phyloP scores from a whole-genome alignment of 257 asterid species.

The Salvia splendens region DNA sequence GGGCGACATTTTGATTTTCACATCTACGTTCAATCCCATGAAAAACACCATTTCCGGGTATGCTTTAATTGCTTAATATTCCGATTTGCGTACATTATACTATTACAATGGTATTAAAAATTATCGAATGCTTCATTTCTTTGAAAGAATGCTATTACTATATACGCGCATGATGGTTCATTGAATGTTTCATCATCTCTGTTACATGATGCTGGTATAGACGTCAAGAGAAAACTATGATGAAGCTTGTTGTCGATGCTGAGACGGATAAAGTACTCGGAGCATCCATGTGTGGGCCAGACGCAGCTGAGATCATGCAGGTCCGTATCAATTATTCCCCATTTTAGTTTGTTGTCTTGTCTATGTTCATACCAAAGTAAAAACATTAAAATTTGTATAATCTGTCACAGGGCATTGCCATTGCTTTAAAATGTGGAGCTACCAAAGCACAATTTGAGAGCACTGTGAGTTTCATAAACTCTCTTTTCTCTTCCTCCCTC shows the following conservation, averaged over 20 bases:
- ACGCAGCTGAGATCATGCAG: constrained; percentile 98
- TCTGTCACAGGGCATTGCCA: constrained; percentile 72
- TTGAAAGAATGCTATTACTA: too few species aligned
- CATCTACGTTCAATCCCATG: constrained; percentile 95
- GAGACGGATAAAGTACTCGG: constrained; percentile 93
- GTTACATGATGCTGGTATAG: constrained; percentile 40
- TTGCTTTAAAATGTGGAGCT: constrained; percentile 97
- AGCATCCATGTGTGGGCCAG: constrained; percentile 99
- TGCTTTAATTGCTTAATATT: constrained; percentile 16
- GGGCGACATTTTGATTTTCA: constrained; percentile 75
- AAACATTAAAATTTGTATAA: not conserved
- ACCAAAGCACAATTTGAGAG: constrained; percentile 93
- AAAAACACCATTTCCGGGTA: constrained; percentile 97
- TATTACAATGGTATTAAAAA: too few species aligned
- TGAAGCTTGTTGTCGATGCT: constrained; percentile 91
- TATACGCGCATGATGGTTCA: not conserved
- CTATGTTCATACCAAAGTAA: not conserved
- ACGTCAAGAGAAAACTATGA: constrained; percentile 84
- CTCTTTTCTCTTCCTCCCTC: not conserved
- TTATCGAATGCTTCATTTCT: not conserved
- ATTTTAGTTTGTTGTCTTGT: not conserved
- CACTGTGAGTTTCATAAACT: constrained; percentile 58
- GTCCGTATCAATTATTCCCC: constrained; percentile 33
- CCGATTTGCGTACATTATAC: too few species aligned
- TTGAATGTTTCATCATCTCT: not conserved